Percentiles rank a stretch among this genome's conserved stretches.
phyloP scores from a whole-genome alignment of 345 rosid genomes.

The Acer negundo region DNA sequence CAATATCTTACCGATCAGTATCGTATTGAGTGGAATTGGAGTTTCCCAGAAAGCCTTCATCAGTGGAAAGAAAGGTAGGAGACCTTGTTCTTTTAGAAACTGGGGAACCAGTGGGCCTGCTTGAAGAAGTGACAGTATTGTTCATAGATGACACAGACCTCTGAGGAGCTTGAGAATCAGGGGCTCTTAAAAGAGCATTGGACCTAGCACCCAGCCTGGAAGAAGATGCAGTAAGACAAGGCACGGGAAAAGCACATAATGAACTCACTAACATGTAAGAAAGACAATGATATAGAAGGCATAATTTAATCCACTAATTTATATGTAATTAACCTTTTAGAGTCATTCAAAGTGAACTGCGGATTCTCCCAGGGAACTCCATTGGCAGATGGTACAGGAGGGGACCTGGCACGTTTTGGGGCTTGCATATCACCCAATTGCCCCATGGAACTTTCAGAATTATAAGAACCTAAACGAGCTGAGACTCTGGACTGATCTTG shows the following conservation, averaged over 20 bases:
- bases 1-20: slow-evolving; percentile 61
- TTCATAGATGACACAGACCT: slow-evolving; percentile 27
- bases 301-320: not conserved
- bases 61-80: slow-evolving; percentile 46
- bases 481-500: slow-evolving; percentile 38
- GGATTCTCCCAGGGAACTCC: slow-evolving; percentile 36
- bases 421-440: slow-evolving; percentile 41
- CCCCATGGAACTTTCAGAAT: slow-evolving; percentile 25
- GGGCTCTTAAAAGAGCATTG: slow-evolving; percentile 25
- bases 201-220: slow-evolving; percentile 41
- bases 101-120: slow-evolving; percentile 29
- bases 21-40: slow-evolving; percentile 43
- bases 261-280: slow-evolving; percentile 13
- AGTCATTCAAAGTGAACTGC: slow-evolving; percentile 36
- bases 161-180: slow-evolving; percentile 33
- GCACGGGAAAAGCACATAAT: slow-evolving; percentile 25
- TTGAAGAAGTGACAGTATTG: slow-evolving; percentile 21
- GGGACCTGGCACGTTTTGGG: slow-evolving; percentile 49
- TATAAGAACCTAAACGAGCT: slow-evolving; percentile 31
- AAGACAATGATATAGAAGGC: not conserved
- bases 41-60: slow-evolving; percentile 49
- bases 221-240: slow-evolving; percentile 53
- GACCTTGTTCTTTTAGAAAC: slow-evolving; percentile 74
- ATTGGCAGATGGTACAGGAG: slow-evolving; percentile 30
- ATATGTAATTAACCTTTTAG: slow-evolving; percentile 45